Conservation (phyloP, 257 asterid species). For the Fraxinus quadrangulata region DNA sequence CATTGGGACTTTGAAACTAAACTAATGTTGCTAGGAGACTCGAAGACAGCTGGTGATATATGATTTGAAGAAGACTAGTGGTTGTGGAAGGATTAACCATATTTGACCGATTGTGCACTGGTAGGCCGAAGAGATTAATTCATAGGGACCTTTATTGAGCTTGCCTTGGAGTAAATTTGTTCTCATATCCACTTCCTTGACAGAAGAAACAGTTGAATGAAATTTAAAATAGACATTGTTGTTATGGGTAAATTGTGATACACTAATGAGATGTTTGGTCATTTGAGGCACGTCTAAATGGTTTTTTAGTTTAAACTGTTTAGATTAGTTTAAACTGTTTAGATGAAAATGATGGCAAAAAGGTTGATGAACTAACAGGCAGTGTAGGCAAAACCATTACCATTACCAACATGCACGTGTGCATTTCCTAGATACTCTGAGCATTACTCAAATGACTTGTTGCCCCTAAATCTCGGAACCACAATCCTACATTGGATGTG, state of each 20-base stretch:
- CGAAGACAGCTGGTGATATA: not conserved
- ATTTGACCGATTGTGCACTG: not conserved
- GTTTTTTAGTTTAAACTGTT: not conserved
- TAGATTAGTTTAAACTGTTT: not conserved
- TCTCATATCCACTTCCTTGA: not conserved
- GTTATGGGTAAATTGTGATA: not conserved
- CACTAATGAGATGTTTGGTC: not conserved
- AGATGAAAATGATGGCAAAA: not conserved
- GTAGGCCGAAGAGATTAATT: not conserved
- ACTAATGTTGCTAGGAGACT: not conserved
- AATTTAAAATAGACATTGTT: not conserved
- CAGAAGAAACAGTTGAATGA: not conserved
- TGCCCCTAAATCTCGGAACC: not conserved
- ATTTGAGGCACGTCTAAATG: not conserved
- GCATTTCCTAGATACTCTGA: not conserved
- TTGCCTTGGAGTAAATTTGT: not conserved
- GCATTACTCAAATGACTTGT: not conserved
- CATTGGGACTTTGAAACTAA: not conserved
- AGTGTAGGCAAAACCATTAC: not conserved
- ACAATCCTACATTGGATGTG: not conserved
- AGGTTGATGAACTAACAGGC: not conserved
- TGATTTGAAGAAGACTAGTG: not conserved
- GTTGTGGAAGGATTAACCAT: not conserved
- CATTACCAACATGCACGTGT: not conserved
- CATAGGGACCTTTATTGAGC: not conserved